These are phyloP conservation scores for Lithospermum erythrorhizon DNA, from an alignment of 257 asterid species.

Conservation along the genomic window DNA sequence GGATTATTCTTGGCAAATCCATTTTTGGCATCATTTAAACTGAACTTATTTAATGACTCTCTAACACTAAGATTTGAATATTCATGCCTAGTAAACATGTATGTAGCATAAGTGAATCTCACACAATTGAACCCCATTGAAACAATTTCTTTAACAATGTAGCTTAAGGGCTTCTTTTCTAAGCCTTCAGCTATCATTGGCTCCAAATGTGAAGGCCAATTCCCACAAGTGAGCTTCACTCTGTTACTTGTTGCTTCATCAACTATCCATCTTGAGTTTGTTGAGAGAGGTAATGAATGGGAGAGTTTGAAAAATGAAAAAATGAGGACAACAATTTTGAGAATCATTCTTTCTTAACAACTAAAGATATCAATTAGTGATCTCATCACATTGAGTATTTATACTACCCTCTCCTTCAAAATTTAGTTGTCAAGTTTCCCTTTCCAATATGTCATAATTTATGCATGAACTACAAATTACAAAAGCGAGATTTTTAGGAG, in stretches of 20 bases:
- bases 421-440: too few species aligned
- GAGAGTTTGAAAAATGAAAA: slow-evolving; percentile 12
- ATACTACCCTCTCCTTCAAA: too few species aligned
- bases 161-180: slow-evolving; percentile 21
- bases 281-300: slow-evolving; percentile 38
- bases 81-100: slow-evolving; percentile 38
- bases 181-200: slow-evolving; percentile 64
- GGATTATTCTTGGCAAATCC: slow-evolving; percentile 36
- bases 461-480: too few species aligned
- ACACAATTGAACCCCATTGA: slow-evolving; percentile 63
- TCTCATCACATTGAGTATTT: too few species aligned
- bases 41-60: slow-evolving; percentile 11
- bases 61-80: slow-evolving; percentile 18
- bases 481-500: too few species aligned
- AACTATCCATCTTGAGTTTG: slow-evolving; percentile 45
- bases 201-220: slow-evolving; percentile 53
- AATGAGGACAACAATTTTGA: slow-evolving; percentile 7
- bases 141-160: slow-evolving; percentile 16
- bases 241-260: slow-evolving; percentile 30
- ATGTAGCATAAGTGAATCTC: slow-evolving; percentile 52
- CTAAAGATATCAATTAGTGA: too few species aligned
- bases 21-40: slow-evolving; percentile 21
- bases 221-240: slow-evolving; percentile 43
- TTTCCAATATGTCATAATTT: too few species aligned
- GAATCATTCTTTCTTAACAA: too few species aligned